A percentile compares a stretch with the other conserved stretches of the same genome.
These are phyloP conservation scores for Ligustrum vulgare DNA, from an alignment of 257 asterid species.

Conservation along the genomic window DNA sequence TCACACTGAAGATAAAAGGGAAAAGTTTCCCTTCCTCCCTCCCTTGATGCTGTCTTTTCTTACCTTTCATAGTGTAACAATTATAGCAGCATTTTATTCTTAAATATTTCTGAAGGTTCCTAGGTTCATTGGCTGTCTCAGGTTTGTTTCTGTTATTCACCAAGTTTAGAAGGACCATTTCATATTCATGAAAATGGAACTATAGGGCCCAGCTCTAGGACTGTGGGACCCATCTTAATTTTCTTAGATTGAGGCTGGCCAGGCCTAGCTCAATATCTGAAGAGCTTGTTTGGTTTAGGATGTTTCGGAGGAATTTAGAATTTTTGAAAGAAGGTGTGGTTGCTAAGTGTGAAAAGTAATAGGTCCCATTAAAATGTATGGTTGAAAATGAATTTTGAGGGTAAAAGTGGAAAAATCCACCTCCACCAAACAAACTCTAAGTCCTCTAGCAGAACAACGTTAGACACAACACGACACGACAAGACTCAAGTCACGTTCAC, in stretches of 20 bases:
- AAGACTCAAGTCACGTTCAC: slow-evolving; percentile 19
- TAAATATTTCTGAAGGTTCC: background rate
- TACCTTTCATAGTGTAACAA: slow-evolving; percentile 12
- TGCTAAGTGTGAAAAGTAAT: too few species aligned
- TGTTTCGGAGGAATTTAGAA: too few species aligned
- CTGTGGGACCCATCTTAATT: background rate
- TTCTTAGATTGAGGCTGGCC: background rate
- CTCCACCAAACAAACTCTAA: too few species aligned
- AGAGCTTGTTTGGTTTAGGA: too few species aligned
- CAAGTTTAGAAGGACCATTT: slow-evolving; percentile 11
- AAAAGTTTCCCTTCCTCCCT: slow-evolving; percentile 21
- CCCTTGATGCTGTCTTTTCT: slow-evolving; percentile 10
- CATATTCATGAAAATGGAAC: background rate
- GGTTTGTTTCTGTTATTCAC: slow-evolving; percentile 11
- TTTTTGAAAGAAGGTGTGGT: too few species aligned
- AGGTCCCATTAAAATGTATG: too few species aligned
- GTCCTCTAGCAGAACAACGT: too few species aligned
- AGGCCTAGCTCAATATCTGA: background rate
- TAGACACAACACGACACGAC: too few species aligned
- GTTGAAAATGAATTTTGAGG: too few species aligned
- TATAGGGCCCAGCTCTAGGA: background rate
- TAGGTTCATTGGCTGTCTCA: background rate
- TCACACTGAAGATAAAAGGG: slow-evolving; percentile 16
- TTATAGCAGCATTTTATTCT: background rate
- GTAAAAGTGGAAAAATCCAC: too few species aligned